Evolutionary conservation across 371 early-diverging fungal species (phyloP), one percentile per base, ranked within the genome.

Genomic region (Mortierella polycephala): DNA sequence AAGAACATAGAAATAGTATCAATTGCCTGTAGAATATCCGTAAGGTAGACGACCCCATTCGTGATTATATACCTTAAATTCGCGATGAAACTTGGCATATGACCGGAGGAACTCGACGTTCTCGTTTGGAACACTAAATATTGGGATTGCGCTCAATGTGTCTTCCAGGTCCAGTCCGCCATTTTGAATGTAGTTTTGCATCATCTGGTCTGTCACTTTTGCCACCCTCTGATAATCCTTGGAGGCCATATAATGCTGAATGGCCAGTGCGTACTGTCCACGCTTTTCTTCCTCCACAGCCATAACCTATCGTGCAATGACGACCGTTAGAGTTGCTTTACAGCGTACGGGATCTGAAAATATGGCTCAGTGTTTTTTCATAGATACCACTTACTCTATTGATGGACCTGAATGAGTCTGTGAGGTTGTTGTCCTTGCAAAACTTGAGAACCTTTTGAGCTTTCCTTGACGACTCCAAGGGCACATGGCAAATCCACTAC

Each of bases 401-500:
- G 41, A 77, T 77, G 7, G 79, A 72, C 42, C 60, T 60, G 23
- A 77, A 39, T 16, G 79, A 67, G 47, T 71, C 72, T 2, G 46
- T 16, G 14, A 77, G 59, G 44, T 42, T 39, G 57, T 77, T 71
- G 5, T 72, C 65, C 41, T 68, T 58, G 51, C 79, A 77, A 20
- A 77, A 77, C 53, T 61, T 47, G 30, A 77, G 71, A 5, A 77
- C 79, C n/a, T 65, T 72, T 18, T 62, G 59, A 0, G 79, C 72
- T 13, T 77, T 68, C n/a, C 23, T 40, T 12, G 71, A 56, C 10
- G 79, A 68, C 8, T 61, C 65, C 58, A 71, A 37, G 7, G 79
- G 79, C 7, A 77, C 72, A 42, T 77, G 79, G 40, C 79, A 77
- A 9, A 77, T 71, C 79, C 79, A 77, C 79, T 77, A 52, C 30